Conservation (phyloP, 768 basidiomycete species). For the Neoboletus magnificus region DNA sequence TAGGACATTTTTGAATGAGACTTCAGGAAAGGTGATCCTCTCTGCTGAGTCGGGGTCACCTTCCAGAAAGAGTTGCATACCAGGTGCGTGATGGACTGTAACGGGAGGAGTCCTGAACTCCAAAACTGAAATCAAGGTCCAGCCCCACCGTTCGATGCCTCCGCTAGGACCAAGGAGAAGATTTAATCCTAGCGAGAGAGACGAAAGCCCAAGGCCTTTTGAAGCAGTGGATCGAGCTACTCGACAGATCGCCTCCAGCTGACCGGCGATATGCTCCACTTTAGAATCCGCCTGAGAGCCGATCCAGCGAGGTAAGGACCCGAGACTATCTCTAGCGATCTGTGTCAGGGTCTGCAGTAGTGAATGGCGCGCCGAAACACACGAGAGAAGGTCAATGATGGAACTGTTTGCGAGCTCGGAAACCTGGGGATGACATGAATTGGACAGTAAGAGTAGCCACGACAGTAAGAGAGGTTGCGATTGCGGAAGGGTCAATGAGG, state of each 20-base stretch:
- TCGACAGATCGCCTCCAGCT: conserved; percentile 70
- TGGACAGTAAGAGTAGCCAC: conserved; percentile 70
- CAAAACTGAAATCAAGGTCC: conserved; percentile 77
- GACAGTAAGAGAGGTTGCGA: conserved; percentile 66
- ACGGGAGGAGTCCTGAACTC: conserved; percentile 62
- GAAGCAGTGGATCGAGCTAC: conserved; percentile 30
- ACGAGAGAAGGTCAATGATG: conserved; percentile 44
- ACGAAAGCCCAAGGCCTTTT: conserved; percentile 28
- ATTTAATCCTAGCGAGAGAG: conserved; percentile 53
- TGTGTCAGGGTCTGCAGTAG: conserved; percentile 58
- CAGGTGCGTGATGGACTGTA: conserved; percentile 44
- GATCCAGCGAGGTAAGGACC: conserved; percentile 69
- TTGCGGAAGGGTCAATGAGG: conserved; percentile 62
- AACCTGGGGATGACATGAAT: conserved; percentile 54
- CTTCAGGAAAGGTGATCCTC: conserved; percentile 51
- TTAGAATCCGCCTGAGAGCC: conserved; percentile 69
- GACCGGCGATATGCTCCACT: conserved; percentile 61
- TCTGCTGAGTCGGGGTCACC: conserved; percentile 36
- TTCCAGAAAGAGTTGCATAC: conserved; percentile 58
- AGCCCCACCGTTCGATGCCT: conserved; percentile 90
- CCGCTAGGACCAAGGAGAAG: conserved; percentile 76
- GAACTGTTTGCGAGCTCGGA: conserved; percentile 44
- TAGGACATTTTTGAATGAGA: conserved; percentile 53
- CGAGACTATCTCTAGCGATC: conserved; percentile 61
- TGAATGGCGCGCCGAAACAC: conserved; percentile 42